Evolutionary conservation across 2,329 filamentous ascomycete genomes (phyloP).

Genomic region (Fusarium incarnatum): DNA sequence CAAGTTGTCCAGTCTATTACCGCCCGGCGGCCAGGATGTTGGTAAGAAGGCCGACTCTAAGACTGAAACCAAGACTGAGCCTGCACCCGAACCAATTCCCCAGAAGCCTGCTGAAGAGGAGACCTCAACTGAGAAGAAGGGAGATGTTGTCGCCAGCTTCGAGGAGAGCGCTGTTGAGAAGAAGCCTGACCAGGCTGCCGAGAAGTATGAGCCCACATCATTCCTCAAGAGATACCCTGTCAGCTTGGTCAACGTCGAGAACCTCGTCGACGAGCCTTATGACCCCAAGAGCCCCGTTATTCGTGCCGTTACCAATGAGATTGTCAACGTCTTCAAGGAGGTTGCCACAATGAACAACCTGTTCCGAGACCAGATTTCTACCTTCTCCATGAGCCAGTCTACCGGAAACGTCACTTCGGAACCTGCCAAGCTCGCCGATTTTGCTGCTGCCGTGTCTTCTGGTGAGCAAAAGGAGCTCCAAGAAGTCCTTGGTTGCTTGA

Average conservation of each 20-base stretch:
- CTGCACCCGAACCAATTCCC: constrained; percentile 70
- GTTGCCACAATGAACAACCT: constrained; percentile 93
- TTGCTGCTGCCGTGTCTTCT: constrained; percentile 95
- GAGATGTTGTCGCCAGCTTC: constrained; percentile 96
- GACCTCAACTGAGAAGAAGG: constrained; percentile 74
- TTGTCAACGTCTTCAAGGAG: constrained; percentile 98
- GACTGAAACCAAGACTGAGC: constrained; percentile 60
- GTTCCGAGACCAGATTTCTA: constrained; percentile 97
- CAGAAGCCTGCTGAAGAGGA: constrained; percentile 66
- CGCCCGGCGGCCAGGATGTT: constrained; percentile 67
- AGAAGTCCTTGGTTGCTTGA: constrained; percentile 87
- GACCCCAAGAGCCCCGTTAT: constrained; percentile 92
- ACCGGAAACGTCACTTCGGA: constrained; percentile 96
- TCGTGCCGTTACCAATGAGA: constrained; percentile 93
- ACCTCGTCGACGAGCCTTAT: constrained; percentile 86
- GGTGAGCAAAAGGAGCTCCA: constrained; percentile 93
- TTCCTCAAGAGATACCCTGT: constrained; percentile 93
- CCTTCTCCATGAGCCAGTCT: constrained; percentile 94
- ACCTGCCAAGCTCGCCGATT: constrained; percentile 94
- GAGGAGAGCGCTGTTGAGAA: constrained; percentile 81
- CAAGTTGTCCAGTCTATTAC: constrained; percentile 84
- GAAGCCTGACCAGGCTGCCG: constrained; percentile 61
- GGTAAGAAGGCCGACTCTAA: constrained; percentile 65
- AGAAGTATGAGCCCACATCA: constrained; percentile 85
- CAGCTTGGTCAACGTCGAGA: constrained; percentile 95